These are phyloP conservation scores for Nemania bipapillata DNA, from an alignment of 2,329 filamentous ascomycete genomes.

Conservation along the genomic window DNA sequence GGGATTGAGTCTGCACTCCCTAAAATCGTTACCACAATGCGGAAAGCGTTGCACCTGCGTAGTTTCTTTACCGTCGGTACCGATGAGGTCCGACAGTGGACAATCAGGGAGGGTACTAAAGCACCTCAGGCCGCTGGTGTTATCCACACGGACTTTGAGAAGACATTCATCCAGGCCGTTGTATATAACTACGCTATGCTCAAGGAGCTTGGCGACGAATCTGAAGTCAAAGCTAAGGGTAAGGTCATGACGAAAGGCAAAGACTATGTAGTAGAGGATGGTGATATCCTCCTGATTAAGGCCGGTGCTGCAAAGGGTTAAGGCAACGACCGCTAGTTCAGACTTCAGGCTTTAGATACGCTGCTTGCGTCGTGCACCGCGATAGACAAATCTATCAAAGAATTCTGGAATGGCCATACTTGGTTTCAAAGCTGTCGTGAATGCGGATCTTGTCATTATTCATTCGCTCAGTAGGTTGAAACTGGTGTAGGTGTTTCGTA, in stretches of 20 bases:
- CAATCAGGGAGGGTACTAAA: slow-evolving; percentile 93
- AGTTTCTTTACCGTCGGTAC: slow-evolving; percentile 97
- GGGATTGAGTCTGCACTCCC: slow-evolving; percentile 88
- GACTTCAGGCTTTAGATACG: slow-evolving; percentile 29
- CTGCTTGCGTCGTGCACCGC: slow-evolving; percentile 27
- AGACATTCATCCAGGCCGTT: slow-evolving; percentile 97
- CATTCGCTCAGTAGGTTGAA: not conserved
- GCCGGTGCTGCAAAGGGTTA: slow-evolving; percentile 81
- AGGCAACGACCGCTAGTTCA: slow-evolving; percentile 37
- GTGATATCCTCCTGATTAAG: slow-evolving; percentile 88
- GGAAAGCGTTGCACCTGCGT: slow-evolving; percentile 86
- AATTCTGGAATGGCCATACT: slow-evolving; percentile 16
- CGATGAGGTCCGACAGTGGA: slow-evolving; percentile 99
- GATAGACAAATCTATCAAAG: slow-evolving; percentile 29
- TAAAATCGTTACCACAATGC: slow-evolving; percentile 93
- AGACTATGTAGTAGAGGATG: slow-evolving; percentile 90
- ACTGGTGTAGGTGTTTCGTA: not conserved
- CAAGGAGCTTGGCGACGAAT: slow-evolving; percentile 89
- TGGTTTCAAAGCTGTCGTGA: not conserved
- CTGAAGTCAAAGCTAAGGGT: slow-evolving; percentile 88
- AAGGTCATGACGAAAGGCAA: slow-evolving; percentile 99
- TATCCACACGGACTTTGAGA: slow-evolving; percentile 98
- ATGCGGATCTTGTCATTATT: not conserved
- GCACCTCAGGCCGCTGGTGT: slow-evolving; percentile 98
- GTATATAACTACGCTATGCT: slow-evolving; percentile 89